phyloP scores from a whole-genome alignment of 495 filamentous ascomycete genomes.

The Tuber indicum region DNA sequence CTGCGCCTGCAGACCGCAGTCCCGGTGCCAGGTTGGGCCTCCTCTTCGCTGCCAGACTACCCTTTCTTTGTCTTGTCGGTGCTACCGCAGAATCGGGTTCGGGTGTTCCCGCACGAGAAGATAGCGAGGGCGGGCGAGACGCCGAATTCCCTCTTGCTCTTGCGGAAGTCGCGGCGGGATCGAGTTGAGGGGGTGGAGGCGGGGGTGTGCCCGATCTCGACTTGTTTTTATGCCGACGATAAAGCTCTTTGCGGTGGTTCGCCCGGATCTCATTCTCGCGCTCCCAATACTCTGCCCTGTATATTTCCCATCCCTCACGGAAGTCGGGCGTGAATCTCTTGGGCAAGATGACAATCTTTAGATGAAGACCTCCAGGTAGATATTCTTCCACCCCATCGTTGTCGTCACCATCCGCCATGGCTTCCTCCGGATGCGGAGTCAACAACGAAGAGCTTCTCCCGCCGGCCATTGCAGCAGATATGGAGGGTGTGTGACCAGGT shows the following conservation, averaged over 20 bases:
- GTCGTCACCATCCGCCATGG: constrained; percentile 24
- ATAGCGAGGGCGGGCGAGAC: constrained; percentile 20
- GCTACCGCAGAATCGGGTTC: constrained; percentile 28
- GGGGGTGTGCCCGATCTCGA: background rate
- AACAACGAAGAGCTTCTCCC: constrained; percentile 21
- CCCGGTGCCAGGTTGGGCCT: constrained; percentile 28
- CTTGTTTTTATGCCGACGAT: background rate
- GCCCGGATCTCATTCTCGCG: constrained; percentile 85
- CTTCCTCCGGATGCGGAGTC: constrained; percentile 29
- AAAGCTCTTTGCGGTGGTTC: constrained; percentile 56
- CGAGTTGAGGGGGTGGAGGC: background rate
- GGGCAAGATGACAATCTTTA: constrained; percentile 82
- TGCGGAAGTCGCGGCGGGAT: background rate
- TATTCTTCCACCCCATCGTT: constrained; percentile 75
- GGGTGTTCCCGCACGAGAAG: constrained; percentile 25
- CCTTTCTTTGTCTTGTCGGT: constrained; percentile 13
- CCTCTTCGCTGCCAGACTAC: constrained; percentile 20
- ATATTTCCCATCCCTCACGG: constrained; percentile 94
- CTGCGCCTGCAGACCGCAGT: constrained; percentile 8
- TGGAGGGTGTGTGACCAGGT: constrained; percentile 13
- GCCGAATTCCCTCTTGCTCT: background rate
- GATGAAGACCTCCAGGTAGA: constrained; percentile 77
- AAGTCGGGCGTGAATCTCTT: constrained; percentile 94
- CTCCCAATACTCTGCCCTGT: constrained; percentile 91
- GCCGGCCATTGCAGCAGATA: constrained; percentile 19